Conservation (phyloP, 805 yeast species). For the Metschnikowia bowlesiae region DNA sequence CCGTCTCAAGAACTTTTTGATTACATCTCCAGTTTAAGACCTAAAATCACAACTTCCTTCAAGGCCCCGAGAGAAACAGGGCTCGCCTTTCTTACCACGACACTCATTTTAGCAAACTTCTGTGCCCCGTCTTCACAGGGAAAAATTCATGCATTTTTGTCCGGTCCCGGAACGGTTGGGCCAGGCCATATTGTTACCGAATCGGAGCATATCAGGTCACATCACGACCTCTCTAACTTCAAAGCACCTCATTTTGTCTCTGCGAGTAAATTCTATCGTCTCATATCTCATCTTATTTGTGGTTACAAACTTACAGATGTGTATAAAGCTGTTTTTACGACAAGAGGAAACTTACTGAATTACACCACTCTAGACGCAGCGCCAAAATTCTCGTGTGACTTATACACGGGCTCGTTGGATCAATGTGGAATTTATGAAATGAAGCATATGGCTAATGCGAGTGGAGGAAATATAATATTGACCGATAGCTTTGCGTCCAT, state of each 20-base stretch:
- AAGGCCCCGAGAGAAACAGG: constrained; percentile 37
- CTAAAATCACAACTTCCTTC: constrained; percentile 22
- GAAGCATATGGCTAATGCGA: constrained; percentile 28
- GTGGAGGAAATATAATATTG: constrained; percentile 32
- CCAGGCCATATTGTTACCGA: constrained; percentile 33
- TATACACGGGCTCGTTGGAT: constrained; percentile 36
- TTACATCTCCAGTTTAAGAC: constrained; percentile 16
- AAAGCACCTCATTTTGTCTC: constrained; percentile 23
- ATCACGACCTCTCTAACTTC: constrained; percentile 29
- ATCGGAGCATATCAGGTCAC: constrained; percentile 27
- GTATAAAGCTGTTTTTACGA: constrained; percentile 7
- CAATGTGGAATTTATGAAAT: constrained; percentile 43
- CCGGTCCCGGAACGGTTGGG: constrained; percentile 36
- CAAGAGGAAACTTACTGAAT: constrained; percentile 23
- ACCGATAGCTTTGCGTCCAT: constrained; percentile 26
- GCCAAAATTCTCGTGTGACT: constrained; percentile 28
- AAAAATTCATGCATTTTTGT: constrained; percentile 25
- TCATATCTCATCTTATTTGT: constrained; percentile 25
- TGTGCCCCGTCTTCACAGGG: constrained; percentile 24
- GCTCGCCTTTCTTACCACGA: constrained; percentile 25
- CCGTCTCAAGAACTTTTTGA: constrained; percentile 9
- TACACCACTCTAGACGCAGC: constrained; percentile 12
- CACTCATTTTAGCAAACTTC: constrained; percentile 18
- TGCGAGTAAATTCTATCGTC: constrained; percentile 27
- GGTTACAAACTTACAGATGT: constrained; percentile 25